phyloP scores from a whole-genome alignment of 2,329 filamentous ascomycete genomes.

The Emericellopsis atlantica region DNA sequence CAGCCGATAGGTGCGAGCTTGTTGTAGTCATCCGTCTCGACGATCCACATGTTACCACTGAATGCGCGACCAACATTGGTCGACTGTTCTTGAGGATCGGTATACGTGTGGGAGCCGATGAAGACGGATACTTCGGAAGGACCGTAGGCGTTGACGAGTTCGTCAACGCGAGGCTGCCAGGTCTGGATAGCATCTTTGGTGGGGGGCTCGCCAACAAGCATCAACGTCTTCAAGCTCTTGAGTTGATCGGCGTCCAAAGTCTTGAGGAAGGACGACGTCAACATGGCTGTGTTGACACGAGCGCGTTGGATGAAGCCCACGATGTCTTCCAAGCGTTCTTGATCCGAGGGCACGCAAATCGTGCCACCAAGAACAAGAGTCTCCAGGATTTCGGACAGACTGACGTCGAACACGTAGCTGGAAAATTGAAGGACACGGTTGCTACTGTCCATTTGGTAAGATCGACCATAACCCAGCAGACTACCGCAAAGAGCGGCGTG shows the following conservation, averaged over 20 bases:
- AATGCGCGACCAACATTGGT: conserved; percentile 1
- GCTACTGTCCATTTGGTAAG: conserved; percentile 26
- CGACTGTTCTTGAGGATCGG: neutral
- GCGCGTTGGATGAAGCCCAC: conserved; percentile 3
- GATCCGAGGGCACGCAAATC: conserved; percentile 9
- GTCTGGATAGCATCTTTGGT: conserved; percentile 6
- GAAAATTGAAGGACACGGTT: conserved; percentile 39
- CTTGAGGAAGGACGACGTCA: conserved; percentile 1
- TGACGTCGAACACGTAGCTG: conserved; percentile 36
- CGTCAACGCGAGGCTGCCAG: neutral
- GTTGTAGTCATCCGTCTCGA: conserved; percentile 6
- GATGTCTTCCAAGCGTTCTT: conserved; percentile 5
- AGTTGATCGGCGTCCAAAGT: conserved; percentile 3
- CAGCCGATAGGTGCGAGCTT: conserved; percentile 8
- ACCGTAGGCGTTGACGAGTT: conserved; percentile 24
- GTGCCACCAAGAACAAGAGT: conserved; percentile 8
- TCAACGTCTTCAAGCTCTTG: conserved; percentile 4
- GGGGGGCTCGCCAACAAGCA: conserved; percentile 13
- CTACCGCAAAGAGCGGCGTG: conserved; percentile 5
- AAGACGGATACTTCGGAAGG: conserved; percentile 24
- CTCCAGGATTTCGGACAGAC: conserved; percentile 16
- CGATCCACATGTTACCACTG: conserved; percentile 8
- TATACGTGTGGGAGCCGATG: neutral
- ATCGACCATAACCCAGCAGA: conserved; percentile 4
- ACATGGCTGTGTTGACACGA: conserved; percentile 3